Percentiles rank a stretch among this genome's conserved stretches.
Evolutionary conservation across 2,329 filamentous ascomycete species (phyloP).

Genomic region (Botryosphaeria agaves): DNA sequence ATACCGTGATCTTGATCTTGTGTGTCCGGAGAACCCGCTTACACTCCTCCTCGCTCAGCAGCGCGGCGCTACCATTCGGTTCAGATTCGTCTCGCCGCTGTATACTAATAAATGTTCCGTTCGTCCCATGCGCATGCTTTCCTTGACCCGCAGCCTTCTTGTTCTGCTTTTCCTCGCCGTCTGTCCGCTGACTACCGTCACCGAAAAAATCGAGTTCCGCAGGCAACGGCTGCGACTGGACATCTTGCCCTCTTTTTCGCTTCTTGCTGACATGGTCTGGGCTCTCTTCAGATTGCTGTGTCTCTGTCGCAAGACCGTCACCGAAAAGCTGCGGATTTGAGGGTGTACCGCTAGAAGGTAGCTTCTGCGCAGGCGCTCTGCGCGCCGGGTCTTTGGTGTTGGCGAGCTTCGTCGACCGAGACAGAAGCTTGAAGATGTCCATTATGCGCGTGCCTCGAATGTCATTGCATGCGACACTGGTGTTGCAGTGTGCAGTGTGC

Average conservation of each 20-base stretch:
- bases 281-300: conserved; percentile 7
- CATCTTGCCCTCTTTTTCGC: conserved; percentile 21
- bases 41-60: conserved; percentile 51
- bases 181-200: conserved; percentile 5
- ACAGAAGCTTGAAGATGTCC: conserved; percentile 60
- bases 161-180: conserved; percentile 2
- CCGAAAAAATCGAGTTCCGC: conserved; percentile 28
- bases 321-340: conserved; percentile 53
- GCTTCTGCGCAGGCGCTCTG: conserved; percentile 20
- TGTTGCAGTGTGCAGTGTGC: too few relatives aligned
- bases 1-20: conserved; percentile 65
- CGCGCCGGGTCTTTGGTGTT: conserved; percentile 21
- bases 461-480: too few relatives aligned
- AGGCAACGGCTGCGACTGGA: conserved; percentile 6
- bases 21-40: conserved; percentile 60
- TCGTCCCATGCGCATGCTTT: too few relatives aligned
- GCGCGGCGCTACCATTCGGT: conserved; percentile 2
- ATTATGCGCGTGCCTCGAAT: too few relatives aligned
- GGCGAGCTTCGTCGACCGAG: conserved; percentile 46
- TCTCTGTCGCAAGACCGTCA: conserved; percentile 14
- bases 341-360: conserved; percentile 47
- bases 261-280: conserved; percentile 14
- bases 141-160: not conserved
- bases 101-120: too few relatives aligned
- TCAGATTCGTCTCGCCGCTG: too few relatives aligned